These are phyloP conservation scores for Lantana camara DNA, from an alignment of 257 asterid species.

Conservation along the genomic window DNA sequence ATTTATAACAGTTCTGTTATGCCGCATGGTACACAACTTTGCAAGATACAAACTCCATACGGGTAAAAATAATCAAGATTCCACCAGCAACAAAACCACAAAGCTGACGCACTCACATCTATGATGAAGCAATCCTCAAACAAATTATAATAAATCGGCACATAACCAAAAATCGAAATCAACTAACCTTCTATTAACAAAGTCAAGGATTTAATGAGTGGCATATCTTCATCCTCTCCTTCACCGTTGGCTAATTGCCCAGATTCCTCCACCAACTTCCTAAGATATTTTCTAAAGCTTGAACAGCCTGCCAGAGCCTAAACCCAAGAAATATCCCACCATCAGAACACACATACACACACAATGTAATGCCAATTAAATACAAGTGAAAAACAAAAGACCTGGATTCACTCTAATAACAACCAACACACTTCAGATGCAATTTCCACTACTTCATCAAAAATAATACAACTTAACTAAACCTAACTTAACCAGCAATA, in stretches of 20 bases:
- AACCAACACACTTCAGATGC: background rate
- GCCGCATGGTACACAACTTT: conserved; percentile 64
- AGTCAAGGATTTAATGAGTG: conserved; percentile 61
- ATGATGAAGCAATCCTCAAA: conserved; percentile 1
- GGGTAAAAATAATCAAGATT: background rate
- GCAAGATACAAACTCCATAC: conserved; percentile 29
- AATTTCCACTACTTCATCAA: background rate
- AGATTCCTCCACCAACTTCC: conserved; percentile 51
- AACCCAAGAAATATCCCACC: conserved; percentile 21
- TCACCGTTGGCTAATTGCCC: conserved; percentile 45
- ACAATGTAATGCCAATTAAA: background rate
- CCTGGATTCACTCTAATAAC: conserved; percentile 4
- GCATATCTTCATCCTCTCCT: conserved; percentile 44
- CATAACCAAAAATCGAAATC: background rate
- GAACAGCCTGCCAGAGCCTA: conserved; percentile 89
- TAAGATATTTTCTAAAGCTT: conserved; percentile 56
- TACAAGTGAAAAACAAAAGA: background rate
- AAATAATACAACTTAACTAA: background rate
- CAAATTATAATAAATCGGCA: background rate
- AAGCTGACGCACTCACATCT: conserved; percentile 5
- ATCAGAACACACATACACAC: background rate
- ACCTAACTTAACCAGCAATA: no score
- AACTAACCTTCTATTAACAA: conserved; percentile 65
- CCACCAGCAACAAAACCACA: conserved; percentile 7
- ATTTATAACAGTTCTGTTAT: conserved; percentile 55